Evolutionary conservation across 768 basidiomycete species (phyloP), one percentile per base, ranked within the genome.

Genomic region (Boletus rufocinnamomeus): DNA sequence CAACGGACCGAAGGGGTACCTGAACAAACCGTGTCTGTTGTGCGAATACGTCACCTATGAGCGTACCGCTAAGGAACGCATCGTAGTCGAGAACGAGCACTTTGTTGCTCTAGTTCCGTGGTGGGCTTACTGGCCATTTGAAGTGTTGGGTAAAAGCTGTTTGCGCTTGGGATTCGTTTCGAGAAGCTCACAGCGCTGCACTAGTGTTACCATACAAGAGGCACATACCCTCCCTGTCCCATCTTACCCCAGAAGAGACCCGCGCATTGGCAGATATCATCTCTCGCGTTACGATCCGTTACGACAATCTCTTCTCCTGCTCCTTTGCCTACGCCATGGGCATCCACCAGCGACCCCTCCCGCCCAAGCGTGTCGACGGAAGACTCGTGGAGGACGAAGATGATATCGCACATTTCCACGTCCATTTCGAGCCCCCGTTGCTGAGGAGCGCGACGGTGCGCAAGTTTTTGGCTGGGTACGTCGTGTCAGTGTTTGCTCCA

Each of bases 41-140:
- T 90, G 89, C 66, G 91, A 93, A 57, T 95, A 95, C 64, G 86
- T 83, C 23, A 77, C 86, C 52, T 79, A 82, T 41, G 93, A 95
- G 71, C 70, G 83, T 9, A 69, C 66, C n/a, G 69, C 75, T 27
- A 72, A 79, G 54, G 81, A 83, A 16, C 84, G 94, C 13, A 74
- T 93, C 41, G 86, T 95, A 3, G 69, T 86, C 35, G 76, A 80
- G 69, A 91, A 91, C 65, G 82, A 84, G 19, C 81, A 89, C 66
- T 97, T 92, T 84, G 79, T 90, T 3, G 92, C 88, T 0, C 68
- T 96, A 2, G 93, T 95, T 4, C 95, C 95, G 2, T 96, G 92
- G 88, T 97, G 95, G 95, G 95, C 94, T 7, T 83, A 84, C 34
- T 97, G 94, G 95, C 95, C 95, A 0, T 97, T 87, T 68, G 95